These are phyloP conservation scores for Aspergillus nomiae DNA, from an alignment of 2,329 filamentous ascomycete species.

Conservation along the genomic window DNA sequence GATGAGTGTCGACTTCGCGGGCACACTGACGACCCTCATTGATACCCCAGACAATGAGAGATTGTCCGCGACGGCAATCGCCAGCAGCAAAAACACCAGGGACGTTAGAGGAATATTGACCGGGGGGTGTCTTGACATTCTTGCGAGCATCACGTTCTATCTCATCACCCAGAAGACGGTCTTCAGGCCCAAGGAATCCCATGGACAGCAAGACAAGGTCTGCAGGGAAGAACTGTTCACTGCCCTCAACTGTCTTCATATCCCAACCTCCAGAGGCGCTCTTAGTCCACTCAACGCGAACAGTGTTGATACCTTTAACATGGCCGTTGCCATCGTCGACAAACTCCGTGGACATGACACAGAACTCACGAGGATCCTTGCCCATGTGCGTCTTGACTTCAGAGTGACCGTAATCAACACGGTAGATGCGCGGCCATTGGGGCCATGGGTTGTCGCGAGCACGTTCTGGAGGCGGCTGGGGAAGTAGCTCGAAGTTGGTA, in stretches of 20 bases:
- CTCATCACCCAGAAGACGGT: constrained; percentile 79
- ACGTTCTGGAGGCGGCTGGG: constrained; percentile 87
- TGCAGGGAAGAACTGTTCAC: constrained; percentile 93
- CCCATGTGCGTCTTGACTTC: constrained; percentile 96
- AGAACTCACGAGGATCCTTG: constrained; percentile 94
- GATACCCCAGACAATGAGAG: constrained; percentile 96
- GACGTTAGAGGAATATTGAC: constrained; percentile 85
- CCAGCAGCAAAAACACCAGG: constrained; percentile 90
- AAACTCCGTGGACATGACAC: constrained; percentile 97
- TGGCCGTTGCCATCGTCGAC: constrained; percentile 83
- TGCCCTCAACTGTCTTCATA: constrained; percentile 95
- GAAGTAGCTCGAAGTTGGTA: constrained; percentile 93
- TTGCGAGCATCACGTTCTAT: constrained; percentile 91
- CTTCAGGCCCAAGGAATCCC: constrained; percentile 95
- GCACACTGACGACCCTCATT: constrained; percentile 94
- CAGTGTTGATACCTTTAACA: constrained; percentile 94
- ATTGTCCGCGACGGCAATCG: constrained; percentile 93
- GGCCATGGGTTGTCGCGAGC: constrained; percentile 96
- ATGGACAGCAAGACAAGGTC: constrained; percentile 93
- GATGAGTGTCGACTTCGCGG: constrained; percentile 85
- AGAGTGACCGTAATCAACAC: constrained; percentile 95
- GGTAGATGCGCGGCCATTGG: constrained; percentile 96
- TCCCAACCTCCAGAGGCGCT: constrained; percentile 89
- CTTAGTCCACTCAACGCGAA: constrained; percentile 95
- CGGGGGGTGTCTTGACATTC: constrained; percentile 91